phyloP scores from a whole-genome alignment of 768 basidiomycete genomes.

The Leccinum variicolor region DNA sequence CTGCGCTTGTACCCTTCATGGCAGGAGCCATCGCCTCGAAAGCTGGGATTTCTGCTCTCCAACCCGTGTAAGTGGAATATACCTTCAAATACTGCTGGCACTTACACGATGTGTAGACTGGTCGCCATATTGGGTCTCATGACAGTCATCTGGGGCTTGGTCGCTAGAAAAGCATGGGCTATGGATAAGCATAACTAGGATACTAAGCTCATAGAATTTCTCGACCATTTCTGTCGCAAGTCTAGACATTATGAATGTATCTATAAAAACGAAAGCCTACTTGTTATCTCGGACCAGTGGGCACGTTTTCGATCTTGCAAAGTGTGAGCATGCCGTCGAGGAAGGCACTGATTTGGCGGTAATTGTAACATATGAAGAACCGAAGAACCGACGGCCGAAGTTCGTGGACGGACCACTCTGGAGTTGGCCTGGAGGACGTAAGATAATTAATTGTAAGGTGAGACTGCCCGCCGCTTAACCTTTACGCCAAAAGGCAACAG shows the following conservation, averaged over 20 bases:
- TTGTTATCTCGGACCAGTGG: constrained; percentile 85
- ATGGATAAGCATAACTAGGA: constrained; percentile 1
- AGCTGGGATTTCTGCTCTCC: constrained; percentile 42
- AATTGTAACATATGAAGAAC: constrained; percentile 82
- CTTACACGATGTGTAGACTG: constrained; percentile 6
- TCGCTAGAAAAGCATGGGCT: constrained; percentile 26
- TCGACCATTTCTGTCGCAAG: not conserved
- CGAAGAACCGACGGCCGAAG: constrained; percentile 98
- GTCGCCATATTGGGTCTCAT: constrained; percentile 40
- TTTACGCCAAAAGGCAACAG: too few species aligned
- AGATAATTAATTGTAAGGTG: too few species aligned
- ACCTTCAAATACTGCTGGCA: not conserved
- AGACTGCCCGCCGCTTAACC: too few species aligned
- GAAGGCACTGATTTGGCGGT: constrained; percentile 87
- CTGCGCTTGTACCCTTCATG: constrained; percentile 49
- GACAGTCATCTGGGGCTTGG: constrained; percentile 36
- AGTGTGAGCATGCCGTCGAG: constrained; percentile 93
- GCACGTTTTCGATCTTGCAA: constrained; percentile 93
- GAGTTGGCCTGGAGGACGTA: too few species aligned
- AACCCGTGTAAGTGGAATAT: constrained; percentile 42
- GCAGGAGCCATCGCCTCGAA: constrained; percentile 42
- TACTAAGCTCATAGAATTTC: not conserved
- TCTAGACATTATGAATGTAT: not conserved
- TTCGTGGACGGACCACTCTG: constrained; percentile 49
- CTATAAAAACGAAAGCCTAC: constrained; percentile 24